A percentile compares a stretch with the other conserved stretches of the same genome.
Conservation (phyloP, 2,329 filamentous ascomycete species). For the Ascochyta rabiei region DNA sequence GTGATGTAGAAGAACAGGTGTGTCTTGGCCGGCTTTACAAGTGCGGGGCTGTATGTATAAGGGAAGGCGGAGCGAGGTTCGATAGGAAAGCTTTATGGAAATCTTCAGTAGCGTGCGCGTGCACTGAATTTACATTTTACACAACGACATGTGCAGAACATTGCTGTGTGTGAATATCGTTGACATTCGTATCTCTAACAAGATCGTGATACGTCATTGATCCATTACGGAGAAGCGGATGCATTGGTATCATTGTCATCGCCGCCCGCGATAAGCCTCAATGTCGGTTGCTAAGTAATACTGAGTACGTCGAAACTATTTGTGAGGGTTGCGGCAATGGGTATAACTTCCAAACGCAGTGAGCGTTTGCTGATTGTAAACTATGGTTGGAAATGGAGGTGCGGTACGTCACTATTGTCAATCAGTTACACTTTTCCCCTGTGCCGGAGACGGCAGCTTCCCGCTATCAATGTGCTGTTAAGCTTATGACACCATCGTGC, state of each 20-base stretch:
- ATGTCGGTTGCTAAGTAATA: too few relatives aligned
- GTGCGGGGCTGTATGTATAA: not conserved
- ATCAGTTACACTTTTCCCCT: not conserved
- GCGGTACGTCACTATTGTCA: not conserved
- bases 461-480: not conserved
- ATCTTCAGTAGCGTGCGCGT: not conserved
- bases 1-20: not conserved
- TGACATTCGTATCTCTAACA: not conserved
- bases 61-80: constrained; percentile 6
- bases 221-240: not conserved
- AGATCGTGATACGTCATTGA: not conserved
- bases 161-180: not conserved
- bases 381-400: not conserved
- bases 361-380: not conserved
- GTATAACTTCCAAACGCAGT: not conserved
- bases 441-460: not conserved
- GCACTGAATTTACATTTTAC: not conserved
- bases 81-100: not conserved
- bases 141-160: not conserved
- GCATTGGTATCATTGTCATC: not conserved
- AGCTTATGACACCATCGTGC: constrained; percentile 10
- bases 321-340: not conserved
- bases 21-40: not conserved
- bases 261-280: not conserved
- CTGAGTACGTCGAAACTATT: not conserved